Conservation (phyloP, 2,329 filamentous ascomycete genomes). For the Monilinia vaccinii-corymbosi region DNA sequence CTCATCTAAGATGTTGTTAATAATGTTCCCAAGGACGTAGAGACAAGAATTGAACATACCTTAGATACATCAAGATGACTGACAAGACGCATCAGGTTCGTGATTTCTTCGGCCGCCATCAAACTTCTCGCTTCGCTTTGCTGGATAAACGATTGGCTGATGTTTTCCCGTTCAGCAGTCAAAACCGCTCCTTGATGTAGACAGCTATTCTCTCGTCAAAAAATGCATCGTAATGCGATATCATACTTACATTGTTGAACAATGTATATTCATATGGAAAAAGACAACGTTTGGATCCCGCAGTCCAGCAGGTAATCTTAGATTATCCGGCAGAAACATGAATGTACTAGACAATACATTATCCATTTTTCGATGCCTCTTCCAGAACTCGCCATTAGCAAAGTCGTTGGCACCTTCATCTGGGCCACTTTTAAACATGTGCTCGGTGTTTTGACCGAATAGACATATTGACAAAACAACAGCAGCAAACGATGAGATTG, state of each 20-base stretch:
- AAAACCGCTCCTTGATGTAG: slow-evolving; percentile 83
- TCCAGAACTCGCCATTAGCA: slow-evolving; percentile 73
- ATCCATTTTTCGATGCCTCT: slow-evolving; percentile 72
- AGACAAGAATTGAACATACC: slow-evolving; percentile 9
- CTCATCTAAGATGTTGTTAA: slow-evolving; percentile 47
- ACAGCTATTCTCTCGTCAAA: slow-evolving; percentile 35
- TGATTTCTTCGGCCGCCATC: slow-evolving; percentile 75
- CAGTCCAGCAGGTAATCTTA: slow-evolving; percentile 62
- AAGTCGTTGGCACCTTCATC: slow-evolving; percentile 67
- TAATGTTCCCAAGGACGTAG: neutral
- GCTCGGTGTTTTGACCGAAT: slow-evolving; percentile 72
- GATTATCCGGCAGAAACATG: slow-evolving; percentile 65
- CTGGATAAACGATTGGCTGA: slow-evolving; percentile 55
- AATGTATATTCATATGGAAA: slow-evolving; percentile 81
- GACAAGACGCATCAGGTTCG: slow-evolving; percentile 72
- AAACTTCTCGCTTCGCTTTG: slow-evolving; percentile 66
- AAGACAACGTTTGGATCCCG: slow-evolving; percentile 68
- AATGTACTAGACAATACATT: slow-evolving; percentile 70
- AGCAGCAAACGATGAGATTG: slow-evolving; percentile 62
- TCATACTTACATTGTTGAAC: slow-evolving; percentile 54
- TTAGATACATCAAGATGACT: slow-evolving; percentile 56
- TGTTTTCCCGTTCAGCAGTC: slow-evolving; percentile 63
- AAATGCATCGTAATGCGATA: neutral
- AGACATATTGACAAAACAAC: slow-evolving; percentile 67
- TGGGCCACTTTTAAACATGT: slow-evolving; percentile 63